Percentiles rank a stretch among this genome's conserved stretches.
phyloP scores from a whole-genome alignment of 768 basidiomycete species.

The Amanita brunnescens region DNA sequence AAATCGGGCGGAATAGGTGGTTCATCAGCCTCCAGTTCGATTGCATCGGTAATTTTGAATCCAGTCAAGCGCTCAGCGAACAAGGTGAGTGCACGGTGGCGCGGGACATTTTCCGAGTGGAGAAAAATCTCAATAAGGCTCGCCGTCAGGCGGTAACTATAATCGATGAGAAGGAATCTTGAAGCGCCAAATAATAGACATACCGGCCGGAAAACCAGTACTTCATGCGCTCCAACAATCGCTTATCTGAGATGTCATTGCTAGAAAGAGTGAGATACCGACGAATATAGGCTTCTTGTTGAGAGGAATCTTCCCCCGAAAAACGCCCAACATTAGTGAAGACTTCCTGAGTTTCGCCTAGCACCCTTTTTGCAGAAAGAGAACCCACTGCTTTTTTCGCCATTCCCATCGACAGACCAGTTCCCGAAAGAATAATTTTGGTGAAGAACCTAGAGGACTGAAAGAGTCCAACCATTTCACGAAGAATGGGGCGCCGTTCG shows the following conservation, averaged over 20 bases:
- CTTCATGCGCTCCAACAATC: conserved; percentile 12
- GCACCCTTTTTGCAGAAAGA: neutral
- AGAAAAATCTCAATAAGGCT: conserved; percentile 1
- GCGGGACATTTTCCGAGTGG: too few species aligned
- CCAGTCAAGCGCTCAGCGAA: neutral
- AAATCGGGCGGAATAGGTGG: too few species aligned
- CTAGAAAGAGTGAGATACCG: conserved; percentile 9
- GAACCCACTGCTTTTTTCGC: neutral
- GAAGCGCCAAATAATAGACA: conserved; percentile 5
- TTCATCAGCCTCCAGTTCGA: neutral
- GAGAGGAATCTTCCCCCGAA: neutral
- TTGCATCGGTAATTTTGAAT: conserved; percentile 2
- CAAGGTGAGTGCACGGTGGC: neutral
- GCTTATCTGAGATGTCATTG: conserved; percentile 11
- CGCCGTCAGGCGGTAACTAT: conserved; percentile 1
- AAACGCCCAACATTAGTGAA: neutral
- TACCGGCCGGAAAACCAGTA: conserved; percentile 15
- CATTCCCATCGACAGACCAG: neutral
- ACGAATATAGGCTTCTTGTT: neutral
- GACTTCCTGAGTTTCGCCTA: neutral
- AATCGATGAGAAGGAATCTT: conserved; percentile 5
- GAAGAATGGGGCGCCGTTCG: neutral
- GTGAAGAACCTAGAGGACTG: neutral
- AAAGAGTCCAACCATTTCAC: neutral
- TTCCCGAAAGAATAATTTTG: neutral